Evolutionary conservation across 129 eudicot species (phyloP), one percentile per base, ranked within the genome.

Genomic region (Glebionis coronaria): DNA sequence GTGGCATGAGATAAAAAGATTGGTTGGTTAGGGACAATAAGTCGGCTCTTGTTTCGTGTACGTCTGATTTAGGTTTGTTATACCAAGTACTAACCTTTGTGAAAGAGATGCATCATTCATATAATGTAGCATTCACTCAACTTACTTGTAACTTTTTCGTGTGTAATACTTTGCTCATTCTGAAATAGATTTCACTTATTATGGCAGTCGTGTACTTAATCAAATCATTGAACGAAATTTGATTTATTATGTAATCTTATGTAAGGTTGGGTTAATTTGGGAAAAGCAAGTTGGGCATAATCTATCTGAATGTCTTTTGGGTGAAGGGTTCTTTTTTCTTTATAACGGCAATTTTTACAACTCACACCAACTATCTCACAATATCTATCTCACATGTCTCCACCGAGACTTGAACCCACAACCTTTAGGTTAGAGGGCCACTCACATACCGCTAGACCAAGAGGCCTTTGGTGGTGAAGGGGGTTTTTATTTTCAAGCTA

Each of bases 131-230:
- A 57, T 57, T 14, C 3, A 12, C 31, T 25, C 47, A 44, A n/a
- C n/a, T n/a, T n/a, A 65, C 44, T 47, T 46, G 21, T 47, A 23
- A n/a, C 12, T 42, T 56, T 44, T 56, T 63, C 65, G 0, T 23
- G 25, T 23, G 46, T 57, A 18, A 44, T 25, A 57, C 66, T 69
- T 69, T 56, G 40, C 56, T 20, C 65, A 42, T 28, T 56, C n/a
- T 16, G 44, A 15, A 38, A 14, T 31, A 28, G 18, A 69, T 13
- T 12, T 12, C 8, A 46, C 9, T 69, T 1, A 1, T 6, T 49
- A 49, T 47, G 21, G 25, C 46, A 25, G 4, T 9, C 56, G 23
- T 47, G 31, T 31, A 45, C 40, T 28, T 28, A 38, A 45, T 29
- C 38, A 28, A 58, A 23, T 44, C 56, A 23, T 10, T 35, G 15